Base-by-base conservation (phyloP, 83 land plant species). In the Thuja plicata region DNA sequence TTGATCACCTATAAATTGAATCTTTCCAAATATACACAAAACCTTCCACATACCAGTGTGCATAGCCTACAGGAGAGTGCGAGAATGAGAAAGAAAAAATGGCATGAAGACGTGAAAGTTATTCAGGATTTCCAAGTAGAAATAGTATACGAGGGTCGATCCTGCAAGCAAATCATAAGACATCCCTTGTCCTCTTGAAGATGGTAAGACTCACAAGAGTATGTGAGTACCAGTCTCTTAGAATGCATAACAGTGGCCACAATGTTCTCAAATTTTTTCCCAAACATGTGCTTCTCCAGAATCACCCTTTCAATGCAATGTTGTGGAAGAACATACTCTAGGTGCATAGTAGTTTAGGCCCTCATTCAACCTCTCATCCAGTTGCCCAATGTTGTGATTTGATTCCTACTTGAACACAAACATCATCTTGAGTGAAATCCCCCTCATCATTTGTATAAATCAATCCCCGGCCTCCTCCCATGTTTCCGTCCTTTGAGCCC, bases 391-490 rank as follows among this genome's bases (percentile, higher is more conserved):
- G 71, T 97, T 96, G 92, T 96, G 97, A 91, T 92, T 94, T 24
- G 95, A 94, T 74, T 97, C 97, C 82, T 97, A 97, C 92, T 97
- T 97, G 10, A 94, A 91, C 13, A 97, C 90, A 55, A 96, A 92
- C 93, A 97, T 93, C 82, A 97, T 86, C 87, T 93, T 94, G 0
- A 97, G 97, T 24, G 92, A 91, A 30, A 94, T 73, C 34, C 91
- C 92, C 94, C 94, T 89, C n/a, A 97, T 9, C 34, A 93, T 55
- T 40, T 70, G 85, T 10, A 97, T 89, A 48, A 97, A 92, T 48
- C 87, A 41, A 66, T 91, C 94, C 85, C 89, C 84, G 92, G 21
- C 62, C 62, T 19, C n/a, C n/a, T n/a, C n/a, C n/a, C 5, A 13
- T 2, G 2, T 11, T 48, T 8, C 11, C 12, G 0, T 48, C 52